Evolutionary conservation across 495 filamentous ascomycete species (phyloP).

Genomic region (Aspergillus nanangensis): DNA sequence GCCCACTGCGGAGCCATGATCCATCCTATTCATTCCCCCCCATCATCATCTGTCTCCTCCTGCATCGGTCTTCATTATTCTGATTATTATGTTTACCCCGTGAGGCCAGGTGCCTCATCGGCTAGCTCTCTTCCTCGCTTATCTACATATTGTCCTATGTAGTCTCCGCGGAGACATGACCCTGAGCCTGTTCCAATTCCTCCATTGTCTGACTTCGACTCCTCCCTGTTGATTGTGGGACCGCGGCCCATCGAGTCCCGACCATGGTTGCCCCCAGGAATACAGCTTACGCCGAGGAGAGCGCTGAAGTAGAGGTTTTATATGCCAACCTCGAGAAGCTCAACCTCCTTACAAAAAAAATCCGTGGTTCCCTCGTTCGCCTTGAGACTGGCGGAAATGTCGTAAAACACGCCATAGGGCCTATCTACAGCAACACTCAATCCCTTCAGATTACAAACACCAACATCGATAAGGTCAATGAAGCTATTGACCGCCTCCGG

Average conservation of each 20-base stretch:
- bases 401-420: conserved; percentile 86
- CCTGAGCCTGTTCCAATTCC: conserved; percentile 3
- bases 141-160: too few relatives aligned
- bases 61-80: too few relatives aligned
- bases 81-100: conserved; percentile 8
- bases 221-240: conserved; percentile 11
- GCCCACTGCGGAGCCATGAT: conserved; percentile 6
- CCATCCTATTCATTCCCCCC: conserved; percentile 1
- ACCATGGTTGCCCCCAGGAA: conserved; percentile 49
- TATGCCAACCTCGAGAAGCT: conserved; percentile 64
- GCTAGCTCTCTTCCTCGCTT: too few relatives aligned
- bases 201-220: conserved; percentile 5
- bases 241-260: conserved; percentile 13
- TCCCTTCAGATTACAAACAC: conserved; percentile 76
- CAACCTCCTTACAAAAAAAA: conserved; percentile 81
- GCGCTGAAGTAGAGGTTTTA: conserved; percentile 66
- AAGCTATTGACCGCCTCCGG: conserved; percentile 81
- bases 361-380: conserved; percentile 78
- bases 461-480: conserved; percentile 83
- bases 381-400: conserved; percentile 83
- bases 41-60: background rate
- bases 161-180: conserved; percentile 34
- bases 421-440: conserved; percentile 89
- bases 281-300: conserved; percentile 62
- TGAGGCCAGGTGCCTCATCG: conserved; percentile 25